A percentile compares a stretch with the other conserved stretches of the same genome.
Conservation (phyloP, 768 basidiomycete genomes). For the Hydnomerulius pinastri region DNA sequence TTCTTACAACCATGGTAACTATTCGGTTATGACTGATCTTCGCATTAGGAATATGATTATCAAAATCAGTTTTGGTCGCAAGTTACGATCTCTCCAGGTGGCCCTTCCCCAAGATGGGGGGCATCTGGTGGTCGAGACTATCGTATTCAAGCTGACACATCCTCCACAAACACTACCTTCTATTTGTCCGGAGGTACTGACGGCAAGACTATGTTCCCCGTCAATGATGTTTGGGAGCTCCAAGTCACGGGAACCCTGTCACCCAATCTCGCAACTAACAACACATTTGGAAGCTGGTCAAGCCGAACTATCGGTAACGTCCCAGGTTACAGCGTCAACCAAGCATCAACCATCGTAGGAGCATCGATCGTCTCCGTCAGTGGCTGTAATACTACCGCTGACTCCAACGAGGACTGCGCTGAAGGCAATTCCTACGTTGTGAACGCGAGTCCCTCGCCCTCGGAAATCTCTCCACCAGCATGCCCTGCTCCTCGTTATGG, state of each 20-base stretch:
- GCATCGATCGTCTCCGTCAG: conserved; percentile 56
- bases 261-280: conserved; percentile 55
- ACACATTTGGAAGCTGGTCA: conserved; percentile 61
- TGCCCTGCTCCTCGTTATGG: conserved; percentile 71
- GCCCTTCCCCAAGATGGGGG: conserved; percentile 67
- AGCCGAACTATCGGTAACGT: conserved; percentile 41
- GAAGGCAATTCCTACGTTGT: conserved; percentile 59
- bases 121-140: conserved; percentile 76
- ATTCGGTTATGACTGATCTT: conserved; percentile 6
- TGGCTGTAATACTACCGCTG: conserved; percentile 55
- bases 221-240: conserved; percentile 74
- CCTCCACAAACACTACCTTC: conserved; percentile 65
- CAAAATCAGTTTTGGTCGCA: conserved; percentile 74
- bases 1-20: conserved; percentile 3
- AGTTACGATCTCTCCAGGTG: conserved; percentile 50
- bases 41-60: conserved; percentile 73
- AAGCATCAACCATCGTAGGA: conserved; percentile 60
- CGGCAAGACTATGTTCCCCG: conserved; percentile 41
- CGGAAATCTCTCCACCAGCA: conserved; percentile 40
- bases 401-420: conserved; percentile 53
- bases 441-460: conserved; percentile 20
- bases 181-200: conserved; percentile 74
- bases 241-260: conserved; percentile 70
- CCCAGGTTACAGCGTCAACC: conserved; percentile 37
- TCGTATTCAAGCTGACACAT: conserved; percentile 33